Evolutionary conservation across 805 yeast species (phyloP).

Genomic region (Sugiyamaella floridensis): DNA sequence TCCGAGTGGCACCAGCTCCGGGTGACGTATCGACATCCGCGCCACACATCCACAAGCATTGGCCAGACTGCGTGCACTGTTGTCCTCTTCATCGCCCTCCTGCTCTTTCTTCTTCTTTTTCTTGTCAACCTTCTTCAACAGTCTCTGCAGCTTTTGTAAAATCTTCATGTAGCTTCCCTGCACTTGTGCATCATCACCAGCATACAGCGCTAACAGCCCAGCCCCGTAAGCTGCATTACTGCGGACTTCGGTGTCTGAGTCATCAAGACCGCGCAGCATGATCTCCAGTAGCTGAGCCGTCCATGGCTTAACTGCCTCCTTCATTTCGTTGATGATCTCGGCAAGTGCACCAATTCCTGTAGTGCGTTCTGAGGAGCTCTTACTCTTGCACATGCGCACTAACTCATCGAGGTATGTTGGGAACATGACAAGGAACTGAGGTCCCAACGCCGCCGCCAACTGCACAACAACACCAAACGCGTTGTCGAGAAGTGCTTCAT

Average conservation of each 20-base stretch:
- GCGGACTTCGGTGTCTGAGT: constrained; percentile 80
- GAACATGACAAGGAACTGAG: constrained; percentile 70
- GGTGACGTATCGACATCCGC: constrained; percentile 73
- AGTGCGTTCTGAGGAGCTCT: constrained; percentile 68
- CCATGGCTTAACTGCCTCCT: constrained; percentile 53
- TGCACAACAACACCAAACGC: constrained; percentile 80
- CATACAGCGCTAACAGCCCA: constrained; percentile 60
- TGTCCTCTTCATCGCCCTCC: constrained; percentile 65
- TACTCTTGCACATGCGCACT: constrained; percentile 48
- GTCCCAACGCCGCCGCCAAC: constrained; percentile 68
- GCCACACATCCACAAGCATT: constrained; percentile 98
- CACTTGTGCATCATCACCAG: constrained; percentile 48
- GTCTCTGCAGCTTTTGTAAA: constrained; percentile 58
- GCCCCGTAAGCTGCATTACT: constrained; percentile 95
- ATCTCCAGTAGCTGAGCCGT: constrained; percentile 56
- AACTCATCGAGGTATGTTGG: constrained; percentile 62
- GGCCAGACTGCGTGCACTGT: constrained; percentile 76
- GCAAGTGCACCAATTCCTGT: constrained; percentile 85
- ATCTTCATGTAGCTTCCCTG: constrained; percentile 60
- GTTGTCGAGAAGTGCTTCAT: constrained; percentile 71
- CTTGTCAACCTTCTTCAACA: constrained; percentile 72
- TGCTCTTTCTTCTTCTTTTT: constrained; percentile 39
- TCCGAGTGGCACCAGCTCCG: constrained; percentile 62
- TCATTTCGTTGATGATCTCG: constrained; percentile 75
- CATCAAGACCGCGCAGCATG: constrained; percentile 60